These are phyloP conservation scores for Carpinus fangiana DNA, from an alignment of 306 rosid genomes.

Conservation along the genomic window DNA sequence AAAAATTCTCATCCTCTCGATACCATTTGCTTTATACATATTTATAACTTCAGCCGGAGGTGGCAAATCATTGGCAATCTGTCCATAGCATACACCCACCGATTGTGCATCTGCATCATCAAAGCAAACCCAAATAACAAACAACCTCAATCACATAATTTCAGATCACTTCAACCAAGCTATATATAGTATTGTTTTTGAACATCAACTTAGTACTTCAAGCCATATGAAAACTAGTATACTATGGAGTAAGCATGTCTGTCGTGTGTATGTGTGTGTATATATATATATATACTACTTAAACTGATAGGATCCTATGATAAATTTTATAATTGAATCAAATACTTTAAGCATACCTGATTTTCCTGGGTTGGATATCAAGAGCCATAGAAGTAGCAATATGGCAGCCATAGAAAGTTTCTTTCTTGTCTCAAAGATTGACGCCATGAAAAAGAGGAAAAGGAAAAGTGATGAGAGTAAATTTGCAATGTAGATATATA, in stretches of 20 bases:
- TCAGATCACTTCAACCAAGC: too few species aligned
- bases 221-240: too few species aligned
- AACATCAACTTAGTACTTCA: too few species aligned
- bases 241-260: too few species aligned
- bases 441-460: background rate
- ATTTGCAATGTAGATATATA: background rate
- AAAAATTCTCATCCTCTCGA: constrained; percentile 40
- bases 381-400: background rate
- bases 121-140: background rate
- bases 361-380: background rate
- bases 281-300: too few species aligned
- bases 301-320: too few species aligned
- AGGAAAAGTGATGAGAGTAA: background rate
- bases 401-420: background rate
- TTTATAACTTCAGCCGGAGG: constrained; percentile 34
- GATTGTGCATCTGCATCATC: constrained; percentile 48
- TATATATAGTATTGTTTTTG: too few species aligned
- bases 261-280: too few species aligned
- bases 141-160: too few species aligned
- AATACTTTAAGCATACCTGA: background rate
- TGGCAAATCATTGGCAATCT: constrained; percentile 33
- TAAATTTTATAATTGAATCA: background rate
- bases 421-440: background rate
- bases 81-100: constrained; percentile 54
- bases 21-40: constrained; percentile 32